A percentile compares a stretch with the other conserved stretches of the same genome.
Conservation (phyloP, 805 yeast species). For the Suhomyces sp. region DNA sequence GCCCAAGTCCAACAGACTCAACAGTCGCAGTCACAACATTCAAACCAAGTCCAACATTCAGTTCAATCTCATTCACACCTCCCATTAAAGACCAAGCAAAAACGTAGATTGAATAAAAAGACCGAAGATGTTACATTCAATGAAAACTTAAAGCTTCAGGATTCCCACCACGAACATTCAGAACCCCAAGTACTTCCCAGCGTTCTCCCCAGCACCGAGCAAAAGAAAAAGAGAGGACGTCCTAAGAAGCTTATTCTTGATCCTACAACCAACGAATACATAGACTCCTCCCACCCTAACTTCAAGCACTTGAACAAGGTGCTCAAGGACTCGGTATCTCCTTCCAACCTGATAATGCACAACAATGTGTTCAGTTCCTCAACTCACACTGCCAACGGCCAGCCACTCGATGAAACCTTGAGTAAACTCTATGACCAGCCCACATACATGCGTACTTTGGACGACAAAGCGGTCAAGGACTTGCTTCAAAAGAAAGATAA, state of each 20-base stretch:
- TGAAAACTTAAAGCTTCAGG: not conserved
- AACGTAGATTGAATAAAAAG: slow-evolving; percentile 1
- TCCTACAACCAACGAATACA: slow-evolving; percentile 39
- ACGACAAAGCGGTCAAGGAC: slow-evolving; percentile 32
- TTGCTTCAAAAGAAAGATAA: slow-evolving; percentile 40
- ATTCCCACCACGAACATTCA: not conserved
- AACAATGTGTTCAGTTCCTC: slow-evolving; percentile 3
- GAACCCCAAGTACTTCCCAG: not conserved
- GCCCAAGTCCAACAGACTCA: slow-evolving; percentile 10
- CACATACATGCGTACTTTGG: slow-evolving; percentile 25
- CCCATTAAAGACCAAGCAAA: not conserved
- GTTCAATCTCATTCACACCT: slow-evolving; percentile 6
- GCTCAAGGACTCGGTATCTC: slow-evolving; percentile 13
- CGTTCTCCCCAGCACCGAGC: not conserved
- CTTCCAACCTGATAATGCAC: not conserved
- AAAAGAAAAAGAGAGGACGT: slow-evolving; percentile 40
- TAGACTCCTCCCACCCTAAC: slow-evolving; percentile 41
- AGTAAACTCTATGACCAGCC: slow-evolving; percentile 28
- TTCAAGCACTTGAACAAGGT: slow-evolving; percentile 37
- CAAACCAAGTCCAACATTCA: not conserved
- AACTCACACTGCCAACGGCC: not conserved
- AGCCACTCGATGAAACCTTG: slow-evolving; percentile 5
- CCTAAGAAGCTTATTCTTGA: slow-evolving; percentile 41
- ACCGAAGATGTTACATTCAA: not conserved
- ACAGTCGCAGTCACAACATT: slow-evolving; percentile 13